Base-by-base conservation (phyloP, 1,139 yeast species). In the Blastobotrys aristatus region DNA sequence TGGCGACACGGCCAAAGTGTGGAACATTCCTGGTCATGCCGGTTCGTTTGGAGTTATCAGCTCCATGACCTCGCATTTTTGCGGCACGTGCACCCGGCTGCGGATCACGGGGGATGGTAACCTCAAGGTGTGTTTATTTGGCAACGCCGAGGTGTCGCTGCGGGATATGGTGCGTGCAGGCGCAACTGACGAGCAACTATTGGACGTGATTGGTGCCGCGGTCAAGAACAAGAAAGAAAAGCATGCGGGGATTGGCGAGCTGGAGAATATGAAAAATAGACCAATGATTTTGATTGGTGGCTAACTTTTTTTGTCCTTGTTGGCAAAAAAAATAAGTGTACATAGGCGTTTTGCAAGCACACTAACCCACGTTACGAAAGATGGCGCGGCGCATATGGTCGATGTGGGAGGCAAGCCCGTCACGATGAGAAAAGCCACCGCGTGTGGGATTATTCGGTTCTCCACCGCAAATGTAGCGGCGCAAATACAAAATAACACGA, bases 261-360 rank as follows among this genome's bases (percentile, higher is more conserved):
- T 75, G 40, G 73, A 72, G 43, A 65, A 67, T 33, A 58, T 69
- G 64, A 70, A 74, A 43, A 75, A 75, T 55, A 58, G 80, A 46
- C 79, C 80, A 13, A 75, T 75, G 80, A 74, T 75, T 39, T 57
- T 75, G 53, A 75, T 75, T 49, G 80, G 80, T 53, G 79, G 79
- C 63, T 72, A 37, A 36, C 17, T 17, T 22, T 27, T 17, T 14
- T 4, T 8, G 4, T n/a, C n/a, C n/a, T n/a, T n/a, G n/a, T n/a
- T n/a, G n/a, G n/a, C n/a, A n/a, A n/a, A n/a, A n/a, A n/a, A n/a
- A n/a, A n/a, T n/a, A n/a, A 33, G 14, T 10, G n/a, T 31, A 5
- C 17, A 20, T 4, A 17, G 27, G 36, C 27, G 46, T 11, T 26
- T 44, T 11, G 14, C 29, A 13, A 34, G 40, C 33, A 26, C 40